Conservation (phyloP, 2,329 filamentous ascomycete genomes). For the Metarhizium sp. region DNA sequence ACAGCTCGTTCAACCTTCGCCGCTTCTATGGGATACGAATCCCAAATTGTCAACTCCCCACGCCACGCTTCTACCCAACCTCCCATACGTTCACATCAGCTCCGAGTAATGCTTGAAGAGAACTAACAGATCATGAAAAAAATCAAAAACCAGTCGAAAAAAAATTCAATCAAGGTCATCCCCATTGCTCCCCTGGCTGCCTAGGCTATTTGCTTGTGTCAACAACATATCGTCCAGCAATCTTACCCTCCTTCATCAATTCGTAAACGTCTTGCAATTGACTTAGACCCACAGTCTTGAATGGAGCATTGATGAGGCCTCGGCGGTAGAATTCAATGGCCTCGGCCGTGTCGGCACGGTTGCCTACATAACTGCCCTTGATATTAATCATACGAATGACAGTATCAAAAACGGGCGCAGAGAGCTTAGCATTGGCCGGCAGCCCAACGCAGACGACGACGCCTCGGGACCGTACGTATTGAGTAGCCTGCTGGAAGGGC, state of each 20-base stretch:
- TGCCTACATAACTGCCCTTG: slow-evolving; percentile 89
- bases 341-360: slow-evolving; percentile 78
- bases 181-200: background rate
- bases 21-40: too few species aligned
- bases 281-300: slow-evolving; percentile 73
- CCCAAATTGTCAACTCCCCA: background rate
- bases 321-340: slow-evolving; percentile 82
- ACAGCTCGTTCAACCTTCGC: too few species aligned
- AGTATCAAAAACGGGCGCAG: slow-evolving; percentile 80
- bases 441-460: slow-evolving; percentile 83
- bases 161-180: background rate
- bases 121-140: background rate
- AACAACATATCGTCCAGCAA: slow-evolving; percentile 72
- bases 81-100: too few species aligned
- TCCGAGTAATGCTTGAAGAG: background rate
- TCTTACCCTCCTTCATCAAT: slow-evolving; percentile 59
- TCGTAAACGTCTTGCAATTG: slow-evolving; percentile 75
- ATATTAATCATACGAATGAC: slow-evolving; percentile 87
- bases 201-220: slow-evolving; percentile 54
- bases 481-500: slow-evolving; percentile 90
- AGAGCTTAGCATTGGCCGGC: slow-evolving; percentile 69
- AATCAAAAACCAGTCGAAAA: background rate
- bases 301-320: slow-evolving; percentile 79
- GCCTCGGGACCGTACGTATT: slow-evolving; percentile 76
- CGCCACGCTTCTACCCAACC: background rate